Percentiles rank a stretch among this genome's conserved stretches.
These are phyloP conservation scores for Pythium rhizo-oryzae DNA, from an alignment of 352 stramenopile genomes.

Conservation along the genomic window DNA sequence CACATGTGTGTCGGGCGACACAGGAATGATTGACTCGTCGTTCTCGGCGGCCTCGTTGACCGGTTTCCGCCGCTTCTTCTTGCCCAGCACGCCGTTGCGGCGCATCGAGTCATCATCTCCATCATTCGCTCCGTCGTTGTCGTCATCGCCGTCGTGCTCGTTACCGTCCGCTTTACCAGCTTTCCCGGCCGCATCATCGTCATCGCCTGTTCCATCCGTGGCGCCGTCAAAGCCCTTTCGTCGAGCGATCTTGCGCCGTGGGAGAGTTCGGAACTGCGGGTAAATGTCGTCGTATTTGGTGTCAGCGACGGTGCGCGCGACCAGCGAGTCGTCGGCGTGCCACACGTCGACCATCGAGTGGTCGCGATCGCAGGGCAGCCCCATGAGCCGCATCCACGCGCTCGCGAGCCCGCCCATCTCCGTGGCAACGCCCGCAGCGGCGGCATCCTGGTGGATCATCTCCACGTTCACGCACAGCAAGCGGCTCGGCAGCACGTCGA, in stretches of 20 bases:
- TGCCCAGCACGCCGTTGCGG: slow-evolving; percentile 27
- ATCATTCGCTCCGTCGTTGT: slow-evolving; percentile 46
- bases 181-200: slow-evolving; percentile 9
- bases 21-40: slow-evolving; percentile 61
- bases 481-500: slow-evolving; percentile 49
- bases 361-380: slow-evolving; percentile 52
- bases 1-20: slow-evolving; percentile 72
- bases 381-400: slow-evolving; percentile 65
- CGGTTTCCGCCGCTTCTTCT: slow-evolving; percentile 57
- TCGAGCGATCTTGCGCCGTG: slow-evolving; percentile 40
- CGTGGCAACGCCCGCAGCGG: background rate
- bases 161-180: slow-evolving; percentile 15
- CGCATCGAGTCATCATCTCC: slow-evolving; percentile 32
- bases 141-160: slow-evolving; percentile 39
- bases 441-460: slow-evolving; percentile 27
- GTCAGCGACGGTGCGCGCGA: slow-evolving; percentile 57
- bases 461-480: slow-evolving; percentile 58
- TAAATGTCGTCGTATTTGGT: slow-evolving; percentile 64
- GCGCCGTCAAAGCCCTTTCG: slow-evolving; percentile 22
- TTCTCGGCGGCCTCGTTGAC: slow-evolving; percentile 41
- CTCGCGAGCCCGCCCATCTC: slow-evolving; percentile 46
- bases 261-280: slow-evolving; percentile 54
- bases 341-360: slow-evolving; percentile 79
- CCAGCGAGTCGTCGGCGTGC: slow-evolving; percentile 57
- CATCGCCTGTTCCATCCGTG: slow-evolving; percentile 25